Evolutionary conservation across 768 basidiomycete genomes (phyloP).

Genomic region (Lactarius vividus): DNA sequence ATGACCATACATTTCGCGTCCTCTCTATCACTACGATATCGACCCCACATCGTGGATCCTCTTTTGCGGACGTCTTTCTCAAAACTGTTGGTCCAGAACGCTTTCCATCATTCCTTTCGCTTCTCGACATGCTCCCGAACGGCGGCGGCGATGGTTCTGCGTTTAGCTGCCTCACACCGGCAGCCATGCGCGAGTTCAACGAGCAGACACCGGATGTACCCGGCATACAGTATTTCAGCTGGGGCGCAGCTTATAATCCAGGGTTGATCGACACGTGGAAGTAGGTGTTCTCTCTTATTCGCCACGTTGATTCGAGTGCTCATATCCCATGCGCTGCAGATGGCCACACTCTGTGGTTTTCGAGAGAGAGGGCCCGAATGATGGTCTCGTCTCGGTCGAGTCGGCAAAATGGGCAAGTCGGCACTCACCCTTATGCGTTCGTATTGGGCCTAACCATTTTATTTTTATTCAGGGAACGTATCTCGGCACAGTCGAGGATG

Average conservation of each 20-base stretch:
- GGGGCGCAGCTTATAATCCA: conserved; percentile 90
- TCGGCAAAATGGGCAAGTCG: conserved; percentile 80
- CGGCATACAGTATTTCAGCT: conserved; percentile 87
- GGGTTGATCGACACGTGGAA: conserved; percentile 91
- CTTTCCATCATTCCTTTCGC: conserved; percentile 65
- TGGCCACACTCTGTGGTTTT: conserved; percentile 48
- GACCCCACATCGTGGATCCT: conserved; percentile 90
- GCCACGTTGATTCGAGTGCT: conserved; percentile 1
- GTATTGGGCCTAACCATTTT: neutral
- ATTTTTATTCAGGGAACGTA: conserved; percentile 70
- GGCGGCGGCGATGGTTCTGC: conserved; percentile 95
- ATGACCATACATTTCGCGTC: conserved; percentile 71
- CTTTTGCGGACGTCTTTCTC: conserved; percentile 91
- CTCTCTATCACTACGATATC: conserved; percentile 92
- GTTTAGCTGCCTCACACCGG: conserved; percentile 81
- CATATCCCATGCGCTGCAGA: conserved; percentile 3
- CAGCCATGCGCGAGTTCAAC: conserved; percentile 89
- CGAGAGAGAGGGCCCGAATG: conserved; percentile 91
- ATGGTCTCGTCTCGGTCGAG: conserved; percentile 89
- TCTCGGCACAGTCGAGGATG: conserved; percentile 85
- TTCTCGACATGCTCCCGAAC: conserved; percentile 83
- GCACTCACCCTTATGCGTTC: conserved; percentile 14
- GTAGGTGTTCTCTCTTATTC: conserved; percentile 31
- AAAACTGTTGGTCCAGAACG: conserved; percentile 62
- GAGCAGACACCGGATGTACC: conserved; percentile 75